Conservation (phyloP, 2,329 filamentous ascomycete genomes). For the Ilyonectria destructans region DNA sequence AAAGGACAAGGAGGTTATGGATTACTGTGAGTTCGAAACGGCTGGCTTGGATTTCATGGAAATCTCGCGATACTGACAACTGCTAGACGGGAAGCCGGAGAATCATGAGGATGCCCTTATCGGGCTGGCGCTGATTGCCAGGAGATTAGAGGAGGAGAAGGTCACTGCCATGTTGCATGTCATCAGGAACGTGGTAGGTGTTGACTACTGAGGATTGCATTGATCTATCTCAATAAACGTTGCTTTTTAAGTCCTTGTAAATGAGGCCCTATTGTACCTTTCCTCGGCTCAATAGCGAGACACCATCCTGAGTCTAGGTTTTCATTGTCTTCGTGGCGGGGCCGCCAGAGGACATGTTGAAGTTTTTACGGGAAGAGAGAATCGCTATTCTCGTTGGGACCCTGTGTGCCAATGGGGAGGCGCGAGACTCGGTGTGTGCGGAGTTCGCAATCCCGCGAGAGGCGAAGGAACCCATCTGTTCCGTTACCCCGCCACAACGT, state of each 20-base stretch:
- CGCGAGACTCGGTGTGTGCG: conserved; percentile 2
- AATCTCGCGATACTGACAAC: conserved; percentile 1
- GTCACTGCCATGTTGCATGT: conserved; percentile 5
- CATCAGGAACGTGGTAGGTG: conserved; percentile 3
- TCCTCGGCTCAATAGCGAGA: neutral
- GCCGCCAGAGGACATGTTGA: neutral
- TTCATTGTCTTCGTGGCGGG: neutral
- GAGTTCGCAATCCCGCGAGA: conserved; percentile 6
- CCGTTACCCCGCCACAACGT: neutral
- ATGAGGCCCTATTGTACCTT: conserved; percentile 4
- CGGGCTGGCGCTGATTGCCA: conserved; percentile 1
- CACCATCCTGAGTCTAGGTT: neutral
- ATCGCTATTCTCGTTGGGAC: conserved; percentile 1
- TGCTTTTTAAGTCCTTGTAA: conserved; percentile 4
- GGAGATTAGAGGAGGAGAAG: conserved; percentile 7
- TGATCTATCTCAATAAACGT: conserved; percentile 3
- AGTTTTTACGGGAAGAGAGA: conserved; percentile 2
- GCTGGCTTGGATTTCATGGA: conserved; percentile 2
- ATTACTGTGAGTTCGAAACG: conserved; percentile 3
- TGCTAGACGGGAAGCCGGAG: conserved; percentile 2
- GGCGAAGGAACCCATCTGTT: neutral
- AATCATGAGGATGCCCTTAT: conserved; percentile 7
- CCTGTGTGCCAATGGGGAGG: conserved; percentile 5
- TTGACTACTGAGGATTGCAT: conserved; percentile 3
- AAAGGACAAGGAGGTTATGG: conserved; percentile 7